phyloP scores from a whole-genome alignment of 2,329 filamentous ascomycete species.

The Ramularia collo-cygni region DNA sequence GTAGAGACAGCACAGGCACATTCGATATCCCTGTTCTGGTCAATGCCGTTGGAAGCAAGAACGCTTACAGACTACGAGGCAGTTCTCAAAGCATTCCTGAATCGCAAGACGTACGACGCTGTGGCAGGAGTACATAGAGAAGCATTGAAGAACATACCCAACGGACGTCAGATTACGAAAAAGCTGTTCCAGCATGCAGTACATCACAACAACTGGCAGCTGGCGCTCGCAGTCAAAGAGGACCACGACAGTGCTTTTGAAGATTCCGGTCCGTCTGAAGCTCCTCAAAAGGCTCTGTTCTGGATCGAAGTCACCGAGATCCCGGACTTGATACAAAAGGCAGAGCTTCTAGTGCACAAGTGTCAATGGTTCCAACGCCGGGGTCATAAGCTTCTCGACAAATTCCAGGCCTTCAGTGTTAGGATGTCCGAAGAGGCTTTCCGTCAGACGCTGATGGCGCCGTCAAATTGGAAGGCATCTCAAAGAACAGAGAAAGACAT shows the following conservation, averaged over 20 bases:
- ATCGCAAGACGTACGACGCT: constrained; percentile 9
- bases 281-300: constrained; percentile 13
- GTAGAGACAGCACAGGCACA: constrained; percentile 16
- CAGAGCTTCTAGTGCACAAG: constrained; percentile 1
- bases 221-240: constrained; percentile 13
- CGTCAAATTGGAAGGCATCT: background rate
- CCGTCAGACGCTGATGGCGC: background rate
- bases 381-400: background rate
- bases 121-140: constrained; percentile 21
- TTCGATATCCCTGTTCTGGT: constrained; percentile 21
- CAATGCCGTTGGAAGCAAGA: constrained; percentile 16
- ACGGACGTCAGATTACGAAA: constrained; percentile 19
- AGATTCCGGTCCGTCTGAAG: background rate
- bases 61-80: constrained; percentile 19
- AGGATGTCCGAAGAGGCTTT: constrained; percentile 6
- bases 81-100: constrained; percentile 14
- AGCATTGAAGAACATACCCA: constrained; percentile 20
- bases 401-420: background rate
- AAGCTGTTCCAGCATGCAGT: constrained; percentile 17
- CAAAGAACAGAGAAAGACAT: too few relatives aligned
- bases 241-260: constrained; percentile 7
- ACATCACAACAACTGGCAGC: constrained; percentile 11
- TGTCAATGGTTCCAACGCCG: background rate
- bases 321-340: constrained; percentile 14
- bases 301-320: constrained; percentile 19